Evolutionary conservation across 164 flowering plant species (phyloP), one percentile per base, ranked within the genome.

Genomic region (Litsea cubeba): DNA sequence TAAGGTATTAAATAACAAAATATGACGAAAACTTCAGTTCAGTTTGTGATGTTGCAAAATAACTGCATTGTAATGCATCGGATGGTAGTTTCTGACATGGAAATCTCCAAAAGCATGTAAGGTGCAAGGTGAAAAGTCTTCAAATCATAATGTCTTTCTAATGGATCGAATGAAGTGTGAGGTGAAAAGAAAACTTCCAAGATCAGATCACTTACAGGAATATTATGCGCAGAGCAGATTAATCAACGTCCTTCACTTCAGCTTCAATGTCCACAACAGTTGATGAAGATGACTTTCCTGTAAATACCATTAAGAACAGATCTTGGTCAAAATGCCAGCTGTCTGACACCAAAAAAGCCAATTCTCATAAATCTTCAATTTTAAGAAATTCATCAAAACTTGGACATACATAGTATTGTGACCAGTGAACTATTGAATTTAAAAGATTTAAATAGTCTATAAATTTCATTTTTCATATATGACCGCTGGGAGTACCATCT

Each of bases 251-350:
- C 79, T 81, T 90, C 54, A 93, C 79, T 79, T 93, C 97, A 28
- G 97, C 98, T 87, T 91, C 98, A 70, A 93, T 78, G 78, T 91
- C 98, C 46, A 93, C 94, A 72, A 93, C 79, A 22, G 15, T 67
- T 25, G 65, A 54, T 20, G 96, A 83, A 58, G 87, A 83, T 10
- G 82, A 65, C 74, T 81, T 89, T 72, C 86, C 93, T 89, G 82
- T 35, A 50, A 23, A 24, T 25, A 70, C 20, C 69, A 66, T 50
- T 26, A n/a, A 17, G 5, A 6, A 74, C 4, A 66, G 26, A 28
- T 14, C 7, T 25, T 5, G 26, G 23, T 18, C 50, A 74, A 25
- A 25, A 74, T 22, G 14, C 4, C 49, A 14, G 22, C 69, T 30
- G 17, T 14, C 46, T 15, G 28, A 11, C 40, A 14, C 69, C 69